phyloP scores from a whole-genome alignment of 2,329 filamentous ascomycete species.

The Diaporthe helianthi region DNA sequence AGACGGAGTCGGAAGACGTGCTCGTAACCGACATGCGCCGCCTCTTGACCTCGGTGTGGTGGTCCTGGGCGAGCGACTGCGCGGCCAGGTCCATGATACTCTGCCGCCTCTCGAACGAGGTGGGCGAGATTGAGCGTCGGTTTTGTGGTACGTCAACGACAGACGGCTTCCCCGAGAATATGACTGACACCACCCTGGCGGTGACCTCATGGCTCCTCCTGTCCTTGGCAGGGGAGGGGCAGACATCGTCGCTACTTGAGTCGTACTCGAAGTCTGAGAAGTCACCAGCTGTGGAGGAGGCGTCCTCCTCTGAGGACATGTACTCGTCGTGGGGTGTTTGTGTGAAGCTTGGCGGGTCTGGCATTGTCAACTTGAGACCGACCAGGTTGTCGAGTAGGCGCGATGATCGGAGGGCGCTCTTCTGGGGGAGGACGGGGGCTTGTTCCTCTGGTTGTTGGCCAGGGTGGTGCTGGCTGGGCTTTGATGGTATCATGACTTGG shows the following conservation, averaged over 20 bases:
- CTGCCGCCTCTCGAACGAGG: constrained; percentile 43
- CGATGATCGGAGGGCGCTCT: constrained; percentile 58
- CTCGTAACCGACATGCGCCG: constrained; percentile 45
- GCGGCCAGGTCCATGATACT: constrained; percentile 32
- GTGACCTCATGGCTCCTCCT: constrained; percentile 60
- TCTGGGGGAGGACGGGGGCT: constrained; percentile 57
- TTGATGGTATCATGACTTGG: constrained; percentile 34
- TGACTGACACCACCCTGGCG: constrained; percentile 64
- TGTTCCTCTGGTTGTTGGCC: constrained; percentile 35
- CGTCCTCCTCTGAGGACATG: constrained; percentile 71
- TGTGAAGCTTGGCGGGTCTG: constrained; percentile 46
- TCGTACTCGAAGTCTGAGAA: constrained; percentile 62
- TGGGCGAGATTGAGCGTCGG: constrained; percentile 53
- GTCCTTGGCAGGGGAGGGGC: constrained; percentile 36
- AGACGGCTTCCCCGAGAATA: constrained; percentile 65
- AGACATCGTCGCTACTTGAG: constrained; percentile 37
- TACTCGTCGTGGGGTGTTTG: constrained; percentile 64
- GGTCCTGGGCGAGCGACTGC: constrained; percentile 2
- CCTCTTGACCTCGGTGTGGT: constrained; percentile 37
- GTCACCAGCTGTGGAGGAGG: constrained; percentile 67
- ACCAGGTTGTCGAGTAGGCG: constrained; percentile 49
- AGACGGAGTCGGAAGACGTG: constrained; percentile 38
- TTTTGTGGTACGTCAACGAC: constrained; percentile 57
- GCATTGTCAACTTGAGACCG: constrained; percentile 43
- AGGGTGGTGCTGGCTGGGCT: constrained; percentile 35